Conservation (phyloP, 139 green algal genomes). For the Asterochloris erici region DNA sequence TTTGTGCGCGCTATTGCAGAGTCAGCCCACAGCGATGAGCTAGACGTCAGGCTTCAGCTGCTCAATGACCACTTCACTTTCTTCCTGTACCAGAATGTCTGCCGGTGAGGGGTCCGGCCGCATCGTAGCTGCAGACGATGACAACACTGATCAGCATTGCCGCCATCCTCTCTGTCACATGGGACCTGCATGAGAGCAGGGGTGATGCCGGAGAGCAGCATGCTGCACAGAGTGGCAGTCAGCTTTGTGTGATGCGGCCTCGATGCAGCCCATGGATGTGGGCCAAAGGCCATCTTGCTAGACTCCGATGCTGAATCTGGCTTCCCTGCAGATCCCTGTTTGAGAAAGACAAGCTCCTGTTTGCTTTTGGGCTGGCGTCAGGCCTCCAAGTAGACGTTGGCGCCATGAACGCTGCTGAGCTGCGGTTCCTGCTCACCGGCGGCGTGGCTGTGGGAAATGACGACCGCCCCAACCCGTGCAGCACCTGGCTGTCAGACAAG, state of each 20-base stretch:
- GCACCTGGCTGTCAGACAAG: conserved; percentile 50
- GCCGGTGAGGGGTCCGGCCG: conserved; percentile 33
- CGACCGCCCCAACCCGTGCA: conserved; percentile 50
- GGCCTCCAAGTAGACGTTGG: conserved; percentile 30
- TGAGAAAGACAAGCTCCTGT: conserved; percentile 74
- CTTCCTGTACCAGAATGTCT: conserved; percentile 77
- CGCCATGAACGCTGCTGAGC: conserved; percentile 41
- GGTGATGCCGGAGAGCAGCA: not conserved
- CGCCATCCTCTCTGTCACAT: not conserved
- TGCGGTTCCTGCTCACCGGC: conserved; percentile 75
- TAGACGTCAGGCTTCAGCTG: conserved; percentile 54
- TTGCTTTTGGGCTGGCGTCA: conserved; percentile 66
- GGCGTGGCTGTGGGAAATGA: conserved; percentile 44
- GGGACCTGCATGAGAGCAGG: not conserved
- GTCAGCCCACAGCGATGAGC: conserved; percentile 52
- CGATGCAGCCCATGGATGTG: conserved; percentile 69
- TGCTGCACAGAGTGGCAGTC: not conserved
- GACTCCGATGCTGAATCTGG: not conserved
- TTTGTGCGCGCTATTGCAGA: conserved; percentile 77
- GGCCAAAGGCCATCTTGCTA: not conserved
- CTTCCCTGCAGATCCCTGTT: conserved; percentile 54
- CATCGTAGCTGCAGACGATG: not conserved
- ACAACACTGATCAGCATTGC: not conserved
- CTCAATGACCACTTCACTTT: conserved; percentile 68
- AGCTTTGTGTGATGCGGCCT: not conserved